phyloP scores from a whole-genome alignment of 345 rosid species.

The Luvunga scandens region DNA sequence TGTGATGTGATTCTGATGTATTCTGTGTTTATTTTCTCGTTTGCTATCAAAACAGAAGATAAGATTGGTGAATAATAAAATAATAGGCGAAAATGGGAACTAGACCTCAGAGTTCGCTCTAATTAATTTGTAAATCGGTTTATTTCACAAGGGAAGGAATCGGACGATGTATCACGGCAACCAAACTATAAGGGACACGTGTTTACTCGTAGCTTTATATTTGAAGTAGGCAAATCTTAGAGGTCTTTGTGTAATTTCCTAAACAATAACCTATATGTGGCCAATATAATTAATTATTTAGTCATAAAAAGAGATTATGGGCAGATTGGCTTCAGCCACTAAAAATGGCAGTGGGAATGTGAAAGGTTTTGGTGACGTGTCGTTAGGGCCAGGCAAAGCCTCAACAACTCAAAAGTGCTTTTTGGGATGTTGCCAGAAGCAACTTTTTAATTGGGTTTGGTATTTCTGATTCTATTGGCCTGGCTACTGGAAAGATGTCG shows the following conservation, averaged over 20 bases:
- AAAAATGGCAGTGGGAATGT: neutral
- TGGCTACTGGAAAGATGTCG: neutral
- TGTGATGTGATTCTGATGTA: neutral
- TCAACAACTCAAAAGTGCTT: neutral
- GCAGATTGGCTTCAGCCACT: slow-evolving; percentile 34
- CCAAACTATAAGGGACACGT: too few relatives aligned
- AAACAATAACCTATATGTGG: neutral
- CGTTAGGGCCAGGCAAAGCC: neutral
- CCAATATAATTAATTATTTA: neutral
- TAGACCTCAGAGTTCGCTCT: too few relatives aligned
- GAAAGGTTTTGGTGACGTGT: neutral
- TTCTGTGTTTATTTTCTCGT: slow-evolving; percentile 6
- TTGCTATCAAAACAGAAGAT: slow-evolving; percentile 20
- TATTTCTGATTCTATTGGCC: neutral
- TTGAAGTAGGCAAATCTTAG: too few relatives aligned
- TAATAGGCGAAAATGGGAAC: neutral
- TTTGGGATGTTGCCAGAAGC: slow-evolving; percentile 6
- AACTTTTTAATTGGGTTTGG: neutral
- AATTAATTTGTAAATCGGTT: too few relatives aligned
- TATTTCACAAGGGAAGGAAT: too few relatives aligned
- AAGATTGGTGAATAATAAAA: neutral
- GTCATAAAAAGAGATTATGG: slow-evolving; percentile 7
- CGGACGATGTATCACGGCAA: too few relatives aligned
- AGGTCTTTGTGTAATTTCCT: too few relatives aligned
- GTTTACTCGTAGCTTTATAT: too few relatives aligned